phyloP scores from a whole-genome alignment of 805 yeast genomes.

The Candida corydali region DNA sequence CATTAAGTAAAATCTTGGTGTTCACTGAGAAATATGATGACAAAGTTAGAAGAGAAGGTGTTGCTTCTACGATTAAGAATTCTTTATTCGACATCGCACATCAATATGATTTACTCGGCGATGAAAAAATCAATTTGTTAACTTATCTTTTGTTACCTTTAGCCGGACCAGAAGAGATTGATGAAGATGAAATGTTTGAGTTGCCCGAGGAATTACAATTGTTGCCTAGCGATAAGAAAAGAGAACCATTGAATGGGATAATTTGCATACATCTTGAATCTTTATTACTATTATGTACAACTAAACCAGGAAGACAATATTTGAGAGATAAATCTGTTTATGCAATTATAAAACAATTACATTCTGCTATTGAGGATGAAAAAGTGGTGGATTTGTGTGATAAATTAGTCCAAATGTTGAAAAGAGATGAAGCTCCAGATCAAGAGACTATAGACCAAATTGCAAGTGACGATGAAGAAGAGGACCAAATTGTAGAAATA shows the following conservation, averaged over 20 bases:
- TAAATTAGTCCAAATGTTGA: constrained; percentile 80
- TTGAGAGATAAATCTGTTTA: constrained; percentile 82
- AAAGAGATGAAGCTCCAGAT: constrained; percentile 78
- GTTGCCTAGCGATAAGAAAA: constrained; percentile 65
- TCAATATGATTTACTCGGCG: constrained; percentile 57
- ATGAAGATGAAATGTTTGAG: constrained; percentile 78
- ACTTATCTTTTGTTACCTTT: constrained; percentile 82
- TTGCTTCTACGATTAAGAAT: constrained; percentile 88
- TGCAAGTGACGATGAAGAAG: constrained; percentile 42
- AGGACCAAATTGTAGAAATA: constrained; percentile 50
- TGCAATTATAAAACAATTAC: constrained; percentile 81
- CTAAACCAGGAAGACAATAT: constrained; percentile 66
- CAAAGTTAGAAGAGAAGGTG: constrained; percentile 82
- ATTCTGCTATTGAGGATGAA: constrained; percentile 46
- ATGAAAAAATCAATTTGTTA: constrained; percentile 64
- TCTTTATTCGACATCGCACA: constrained; percentile 73
- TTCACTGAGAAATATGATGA: constrained; percentile 81
- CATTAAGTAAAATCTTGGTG: constrained; percentile 74
- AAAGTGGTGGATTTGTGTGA: constrained; percentile 68
- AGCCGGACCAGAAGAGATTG: constrained; percentile 71
- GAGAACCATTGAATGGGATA: constrained; percentile 69
- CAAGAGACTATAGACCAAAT: constrained; percentile 35
- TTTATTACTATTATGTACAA: constrained; percentile 72
- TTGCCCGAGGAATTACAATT: constrained; percentile 87
- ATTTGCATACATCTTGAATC: constrained; percentile 74